These are phyloP conservation scores for Mucuna pruriens DNA, from an alignment of 306 rosid genomes.

Conservation along the genomic window DNA sequence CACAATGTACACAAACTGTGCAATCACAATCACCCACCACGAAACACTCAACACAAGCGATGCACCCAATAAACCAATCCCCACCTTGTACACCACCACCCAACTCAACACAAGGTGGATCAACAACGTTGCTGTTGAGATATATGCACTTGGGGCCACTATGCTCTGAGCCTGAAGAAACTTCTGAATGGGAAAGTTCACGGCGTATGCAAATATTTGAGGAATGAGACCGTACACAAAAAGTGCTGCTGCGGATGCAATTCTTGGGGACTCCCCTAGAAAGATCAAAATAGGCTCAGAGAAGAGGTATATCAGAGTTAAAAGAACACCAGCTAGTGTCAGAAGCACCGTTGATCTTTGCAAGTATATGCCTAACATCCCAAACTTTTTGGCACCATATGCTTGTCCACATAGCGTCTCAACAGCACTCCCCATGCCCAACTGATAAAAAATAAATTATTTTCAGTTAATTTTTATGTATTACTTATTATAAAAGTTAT, in stretches of 20 bases:
- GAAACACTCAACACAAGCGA: constrained; percentile 71
- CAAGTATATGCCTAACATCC: constrained; percentile 76
- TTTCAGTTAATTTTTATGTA: too few relatives aligned
- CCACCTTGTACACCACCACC: constrained; percentile 56
- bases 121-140: constrained; percentile 58
- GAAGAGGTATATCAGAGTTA: constrained; percentile 51
- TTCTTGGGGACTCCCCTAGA: constrained; percentile 61
- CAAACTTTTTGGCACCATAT: constrained; percentile 65
- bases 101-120: constrained; percentile 61
- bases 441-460: too few relatives aligned
- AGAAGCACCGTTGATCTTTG: constrained; percentile 76
- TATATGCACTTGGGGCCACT: constrained; percentile 81
- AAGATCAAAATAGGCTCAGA: constrained; percentile 57
- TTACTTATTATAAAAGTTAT: too few relatives aligned
- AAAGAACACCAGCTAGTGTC: constrained; percentile 36
- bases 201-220: constrained; percentile 76
- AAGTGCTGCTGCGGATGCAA: constrained; percentile 61
- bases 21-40: constrained; percentile 82
- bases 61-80: constrained; percentile 73
- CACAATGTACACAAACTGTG: constrained; percentile 67
- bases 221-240: constrained; percentile 82
- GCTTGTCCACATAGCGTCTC: constrained; percentile 93
- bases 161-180: constrained; percentile 86
- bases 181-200: constrained; percentile 82
- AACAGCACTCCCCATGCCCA: constrained; percentile 94